Evolutionary conservation across 257 asterid species (phyloP), one percentile per base, ranked within the genome.

Genomic region (Sherardia arvensis): DNA sequence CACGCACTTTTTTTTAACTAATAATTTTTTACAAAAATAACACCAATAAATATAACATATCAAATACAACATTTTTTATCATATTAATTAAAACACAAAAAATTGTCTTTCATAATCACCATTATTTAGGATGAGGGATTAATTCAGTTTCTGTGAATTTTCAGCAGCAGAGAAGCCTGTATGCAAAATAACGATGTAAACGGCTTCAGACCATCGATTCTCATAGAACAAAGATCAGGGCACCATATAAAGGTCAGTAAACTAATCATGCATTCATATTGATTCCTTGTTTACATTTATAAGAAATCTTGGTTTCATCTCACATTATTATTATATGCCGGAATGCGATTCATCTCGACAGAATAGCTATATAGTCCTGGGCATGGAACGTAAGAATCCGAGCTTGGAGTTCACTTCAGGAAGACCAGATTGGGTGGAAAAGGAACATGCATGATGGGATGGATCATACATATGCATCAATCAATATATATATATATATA

Each of bases 151-250:
- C n/a, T n/a, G n/a, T n/a, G n/a, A n/a, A n/a, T n/a, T n/a, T 63
- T 53, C 68, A 84, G 96, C 68, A 71, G 83, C 73, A 74, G 92
- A 76, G 95, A 88, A 65, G 84, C 78, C n/a, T 86, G 95, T 95
- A 43, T 78, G 55, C 95, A 84, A 62, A 66, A 72, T 40, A 82
- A 49, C 14, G 95, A 86, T 45, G 60, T 78, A 49, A 84, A 77
- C 48, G 76, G 73, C 67, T 79, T 76, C 57, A 69, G 78, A 65
- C 74, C 83, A 55, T 67, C 83, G 12, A 77, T 80, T 45, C 96
- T 86, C 26, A 71, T 80, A 70, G 80, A 81, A 59, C 77, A 74
- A 58, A 77, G 74, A 76, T 64, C 76, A 29, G 66, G 74, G 30
- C 87, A 65, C 65, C 74, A 62, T 8, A 67, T 69, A 60, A 83